Evolutionary conservation across 2,329 filamentous ascomycete species (phyloP).

Genomic region (Penicillium polonicum): DNA sequence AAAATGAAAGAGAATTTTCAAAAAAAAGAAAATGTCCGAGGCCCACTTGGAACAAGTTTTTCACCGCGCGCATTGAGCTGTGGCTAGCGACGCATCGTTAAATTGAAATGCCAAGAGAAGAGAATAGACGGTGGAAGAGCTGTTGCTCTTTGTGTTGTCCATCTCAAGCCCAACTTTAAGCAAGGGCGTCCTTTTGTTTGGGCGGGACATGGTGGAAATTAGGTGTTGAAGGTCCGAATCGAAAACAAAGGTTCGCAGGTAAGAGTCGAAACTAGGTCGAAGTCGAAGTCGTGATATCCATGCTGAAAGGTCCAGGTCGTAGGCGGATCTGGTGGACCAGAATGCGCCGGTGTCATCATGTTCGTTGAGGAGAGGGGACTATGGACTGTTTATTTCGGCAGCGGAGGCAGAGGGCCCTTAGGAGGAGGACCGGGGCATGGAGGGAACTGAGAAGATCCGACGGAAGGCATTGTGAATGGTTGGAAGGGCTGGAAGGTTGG

Average conservation of each 20-base stretch:
- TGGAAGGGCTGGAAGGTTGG: neutral
- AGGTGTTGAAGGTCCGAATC: constrained; percentile 17
- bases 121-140: neutral
- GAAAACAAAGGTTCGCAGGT: constrained; percentile 24
- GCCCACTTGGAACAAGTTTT: neutral
- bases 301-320: constrained; percentile 29
- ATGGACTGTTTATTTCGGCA: constrained; percentile 37
- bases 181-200: neutral
- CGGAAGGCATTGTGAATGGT: constrained; percentile 36
- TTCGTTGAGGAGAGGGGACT: constrained; percentile 28
- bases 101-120: constrained; percentile 1
- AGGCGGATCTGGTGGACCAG: constrained; percentile 20
- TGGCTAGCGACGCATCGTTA: neutral
- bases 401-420: constrained; percentile 41
- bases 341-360: constrained; percentile 33
- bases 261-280: constrained; percentile 27
- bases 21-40: neutral
- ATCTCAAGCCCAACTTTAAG: neutral
- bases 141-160: constrained; percentile 1
- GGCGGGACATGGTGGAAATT: constrained; percentile 6
- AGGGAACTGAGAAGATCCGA: constrained; percentile 39
- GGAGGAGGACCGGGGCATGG: constrained; percentile 42
- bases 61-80: neutral
- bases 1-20: neutral
- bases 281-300: constrained; percentile 34